Evolutionary conservation across 345 rosid species (phyloP), one percentile per base, ranked within the genome.

Genomic region (Iberis pinnata): DNA sequence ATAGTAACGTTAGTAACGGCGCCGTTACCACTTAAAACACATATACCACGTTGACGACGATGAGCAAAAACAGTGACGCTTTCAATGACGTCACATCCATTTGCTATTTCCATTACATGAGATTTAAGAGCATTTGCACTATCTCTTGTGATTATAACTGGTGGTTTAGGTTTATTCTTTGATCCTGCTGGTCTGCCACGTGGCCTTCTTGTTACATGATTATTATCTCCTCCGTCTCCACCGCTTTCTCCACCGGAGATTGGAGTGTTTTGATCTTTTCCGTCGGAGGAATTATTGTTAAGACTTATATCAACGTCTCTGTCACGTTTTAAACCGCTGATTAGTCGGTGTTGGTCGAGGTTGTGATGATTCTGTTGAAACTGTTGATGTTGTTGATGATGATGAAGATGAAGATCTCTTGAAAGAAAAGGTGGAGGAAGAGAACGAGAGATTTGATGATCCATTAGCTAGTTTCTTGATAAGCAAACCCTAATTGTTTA

Each of bases 71-170:
- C 70, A 4, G 97, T 69, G 45, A 89, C 69, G 49, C 94, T 74
- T 7, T 86, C 95, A 79, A 89, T 75, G 61, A 89, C 75, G 44
- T 89, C 97, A 56, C 83, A 77, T 32, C 86, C 88, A 68, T 60
- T 53, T 18, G 90, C 94, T 42, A 89, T 68, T 74, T 89, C 97
- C 81, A 89, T 78, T 41, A 86, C 86, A 61, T 89, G 97, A 54
- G 95, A 83, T 26, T 90, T 84, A 68, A 89, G 95, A 45, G 95
- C 89, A 61, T 89, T 89, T 57, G 97, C 88, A 66, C 97, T 89
- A 61, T 89, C 97, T 20, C 97, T 67, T 29, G 97, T 89, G 46
- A 89, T 79, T 68, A 89, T 86, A 70, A 89, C 82, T 0, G 97
- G 97, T 7, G 97, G 97, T 66, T 80, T 86, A 1, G 95, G 86